phyloP scores from a whole-genome alignment of 2,329 filamentous ascomycete species.

The Monosporascus sp. region DNA sequence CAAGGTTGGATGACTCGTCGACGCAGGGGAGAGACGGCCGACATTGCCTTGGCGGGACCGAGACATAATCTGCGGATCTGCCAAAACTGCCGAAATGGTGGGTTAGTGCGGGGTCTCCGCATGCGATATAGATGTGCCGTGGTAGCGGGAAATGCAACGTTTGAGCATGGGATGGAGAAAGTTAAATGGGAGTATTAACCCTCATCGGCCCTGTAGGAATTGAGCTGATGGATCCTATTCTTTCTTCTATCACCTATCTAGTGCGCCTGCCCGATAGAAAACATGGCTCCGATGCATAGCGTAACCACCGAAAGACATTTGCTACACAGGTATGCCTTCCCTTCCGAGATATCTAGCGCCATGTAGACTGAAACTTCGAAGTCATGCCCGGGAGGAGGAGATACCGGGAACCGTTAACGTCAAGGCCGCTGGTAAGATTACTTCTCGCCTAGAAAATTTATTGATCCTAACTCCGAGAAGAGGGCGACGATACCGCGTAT shows the following conservation, averaged over 20 bases:
- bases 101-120: neutral
- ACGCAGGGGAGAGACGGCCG: neutral
- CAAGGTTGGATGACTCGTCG: neutral
- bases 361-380: neutral
- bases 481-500: slow-evolving; percentile 24
- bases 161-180: neutral
- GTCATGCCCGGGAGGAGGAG: slow-evolving; percentile 24
- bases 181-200: neutral
- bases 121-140: neutral
- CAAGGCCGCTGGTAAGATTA: slow-evolving; percentile 17
- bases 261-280: neutral
- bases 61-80: neutral
- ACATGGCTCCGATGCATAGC: neutral
- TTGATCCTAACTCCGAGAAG: slow-evolving; percentile 6
- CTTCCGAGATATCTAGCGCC: neutral
- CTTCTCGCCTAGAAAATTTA: neutral
- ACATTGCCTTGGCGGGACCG: neutral
- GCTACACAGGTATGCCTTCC: neutral
- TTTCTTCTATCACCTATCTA: neutral
- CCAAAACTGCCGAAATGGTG: neutral
- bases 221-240: neutral
- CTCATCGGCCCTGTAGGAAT: neutral
- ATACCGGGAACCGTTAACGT: slow-evolving; percentile 24
- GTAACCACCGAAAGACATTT: neutral
- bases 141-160: neutral